phyloP scores from a whole-genome alignment of 2,329 filamentous ascomycete genomes.

The Botrytis pseudocinerea region DNA sequence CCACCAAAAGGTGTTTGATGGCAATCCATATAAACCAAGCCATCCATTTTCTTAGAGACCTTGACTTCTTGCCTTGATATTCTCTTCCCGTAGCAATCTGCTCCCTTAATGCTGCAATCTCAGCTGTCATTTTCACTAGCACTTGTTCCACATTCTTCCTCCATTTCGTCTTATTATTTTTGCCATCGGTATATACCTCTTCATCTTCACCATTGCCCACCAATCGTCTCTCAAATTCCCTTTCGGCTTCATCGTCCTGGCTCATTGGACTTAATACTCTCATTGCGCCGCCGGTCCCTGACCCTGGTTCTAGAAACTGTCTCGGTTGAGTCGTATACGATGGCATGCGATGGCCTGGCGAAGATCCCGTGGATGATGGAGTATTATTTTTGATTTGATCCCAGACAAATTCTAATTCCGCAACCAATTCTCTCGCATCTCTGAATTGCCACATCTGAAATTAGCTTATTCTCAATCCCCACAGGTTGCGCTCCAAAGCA shows the following conservation, averaged over 20 bases:
- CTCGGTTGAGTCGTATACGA: conserved; percentile 41
- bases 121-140: conserved; percentile 84
- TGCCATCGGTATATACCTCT: conserved; percentile 44
- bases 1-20: conserved; percentile 72
- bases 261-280: conserved; percentile 82
- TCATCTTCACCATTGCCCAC: conserved; percentile 46
- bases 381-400: conserved; percentile 92
- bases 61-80: conserved; percentile 65
- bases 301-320: conserved; percentile 49
- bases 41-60: conserved; percentile 67
- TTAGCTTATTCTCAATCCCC: conserved; percentile 9
- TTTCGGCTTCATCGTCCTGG: conserved; percentile 71
- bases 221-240: conserved; percentile 50
- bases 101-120: conserved; percentile 88
- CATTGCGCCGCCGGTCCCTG: conserved; percentile 58
- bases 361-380: conserved; percentile 61
- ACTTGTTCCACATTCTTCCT: conserved; percentile 80
- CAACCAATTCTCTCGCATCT: conserved; percentile 83
- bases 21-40: conserved; percentile 68
- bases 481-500: neutral
- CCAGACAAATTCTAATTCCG: conserved; percentile 98
- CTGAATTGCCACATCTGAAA: conserved; percentile 42
- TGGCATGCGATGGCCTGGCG: conserved; percentile 48
- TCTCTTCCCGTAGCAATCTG: conserved; percentile 79
- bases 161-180: conserved; percentile 62